Percentiles rank a stretch among this genome's conserved stretches.
Evolutionary conservation across 2,329 filamentous ascomycete genomes (phyloP).

Genomic region (Orbilia quercus): DNA sequence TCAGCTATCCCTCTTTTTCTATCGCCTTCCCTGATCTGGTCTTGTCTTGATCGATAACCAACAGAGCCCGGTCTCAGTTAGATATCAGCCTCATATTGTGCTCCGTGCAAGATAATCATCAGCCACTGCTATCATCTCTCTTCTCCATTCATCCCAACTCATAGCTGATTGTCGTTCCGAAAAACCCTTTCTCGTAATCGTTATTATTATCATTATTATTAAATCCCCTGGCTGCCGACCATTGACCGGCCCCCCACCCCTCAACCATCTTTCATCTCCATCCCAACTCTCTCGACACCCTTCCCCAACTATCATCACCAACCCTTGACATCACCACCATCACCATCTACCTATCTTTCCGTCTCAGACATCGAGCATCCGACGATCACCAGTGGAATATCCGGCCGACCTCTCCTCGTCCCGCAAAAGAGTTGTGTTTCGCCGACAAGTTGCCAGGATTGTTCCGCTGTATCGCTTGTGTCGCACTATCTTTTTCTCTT

Average conservation of each 20-base stretch:
- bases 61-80: background rate
- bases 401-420: background rate
- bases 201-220: no score
- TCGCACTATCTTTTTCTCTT: constrained; percentile 14
- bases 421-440: background rate
- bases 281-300: constrained; percentile 1
- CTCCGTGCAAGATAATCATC: no score
- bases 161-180: no score
- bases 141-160: no score
- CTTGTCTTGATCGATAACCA: background rate
- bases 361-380: background rate
- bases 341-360: background rate
- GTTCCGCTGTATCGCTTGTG: background rate
- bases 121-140: no score
- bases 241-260: no score
- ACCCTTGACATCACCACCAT: constrained; percentile 2
- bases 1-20: background rate
- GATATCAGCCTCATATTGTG: no score
- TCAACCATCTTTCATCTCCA: no score
- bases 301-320: constrained; percentile 7
- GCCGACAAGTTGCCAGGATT: constrained; percentile 4
- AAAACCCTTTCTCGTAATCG: no score
- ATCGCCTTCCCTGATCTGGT: background rate
- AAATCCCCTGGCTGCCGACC: background rate
- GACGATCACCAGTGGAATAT: background rate